Evolutionary conservation across 1,284 basidiomycete species (phyloP).

Genomic region (Sanghuangporus weigelae): DNA sequence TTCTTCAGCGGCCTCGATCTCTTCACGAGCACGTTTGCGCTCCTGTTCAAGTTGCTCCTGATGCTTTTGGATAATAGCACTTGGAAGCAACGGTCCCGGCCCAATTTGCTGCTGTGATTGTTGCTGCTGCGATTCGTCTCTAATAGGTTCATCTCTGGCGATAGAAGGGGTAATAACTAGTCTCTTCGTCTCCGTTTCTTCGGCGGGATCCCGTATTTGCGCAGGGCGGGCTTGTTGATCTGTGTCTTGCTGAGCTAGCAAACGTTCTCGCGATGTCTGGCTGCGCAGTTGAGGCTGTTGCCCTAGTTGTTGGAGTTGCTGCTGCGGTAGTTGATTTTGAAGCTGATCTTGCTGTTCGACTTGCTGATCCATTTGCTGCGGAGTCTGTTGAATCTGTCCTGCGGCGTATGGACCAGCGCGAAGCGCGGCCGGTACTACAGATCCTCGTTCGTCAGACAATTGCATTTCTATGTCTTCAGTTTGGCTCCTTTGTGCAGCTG

Average conservation of each 20-base stretch:
- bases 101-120: constrained; percentile 13
- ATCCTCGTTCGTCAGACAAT: constrained; percentile 33
- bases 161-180: constrained; percentile 74
- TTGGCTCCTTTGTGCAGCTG: constrained; percentile 27
- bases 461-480: constrained; percentile 68
- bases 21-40: constrained; percentile 54
- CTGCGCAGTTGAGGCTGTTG: constrained; percentile 24
- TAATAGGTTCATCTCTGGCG: constrained; percentile 40
- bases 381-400: constrained; percentile 19
- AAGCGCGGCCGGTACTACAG: constrained; percentile 24
- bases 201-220: constrained; percentile 45
- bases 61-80: constrained; percentile 42
- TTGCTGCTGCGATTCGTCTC: constrained; percentile 14
- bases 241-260: constrained; percentile 44
- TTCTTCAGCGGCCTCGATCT: constrained; percentile 53
- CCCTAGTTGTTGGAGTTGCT: constrained; percentile 25
- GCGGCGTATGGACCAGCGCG: constrained; percentile 12
- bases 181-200: constrained; percentile 63
- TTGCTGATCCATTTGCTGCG: constrained; percentile 28
- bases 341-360: constrained; percentile 30
- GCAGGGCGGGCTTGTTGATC: constrained; percentile 69
- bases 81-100: constrained; percentile 38
- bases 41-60: constrained; percentile 60
- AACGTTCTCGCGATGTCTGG: constrained; percentile 20
- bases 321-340: constrained; percentile 25